Conservation (phyloP, 2,329 filamentous ascomycete species). For the Fusarium luffae region DNA sequence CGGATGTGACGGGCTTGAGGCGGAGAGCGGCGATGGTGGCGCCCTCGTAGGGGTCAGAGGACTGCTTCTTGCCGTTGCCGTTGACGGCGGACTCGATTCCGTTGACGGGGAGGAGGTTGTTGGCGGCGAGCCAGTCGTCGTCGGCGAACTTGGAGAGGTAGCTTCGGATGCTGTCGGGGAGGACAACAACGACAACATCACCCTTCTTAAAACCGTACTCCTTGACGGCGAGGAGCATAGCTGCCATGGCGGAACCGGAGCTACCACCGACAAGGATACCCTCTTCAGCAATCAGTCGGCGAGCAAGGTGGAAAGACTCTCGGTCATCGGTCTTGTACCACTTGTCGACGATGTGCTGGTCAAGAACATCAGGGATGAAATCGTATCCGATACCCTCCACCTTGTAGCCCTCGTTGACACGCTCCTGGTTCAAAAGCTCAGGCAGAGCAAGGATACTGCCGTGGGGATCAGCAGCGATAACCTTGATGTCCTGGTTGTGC, state of each 20-base stretch:
- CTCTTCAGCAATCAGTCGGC: conserved; percentile 91
- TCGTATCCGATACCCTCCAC: conserved; percentile 99
- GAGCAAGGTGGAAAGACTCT: conserved; percentile 90
- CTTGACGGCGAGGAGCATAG: conserved; percentile 79
- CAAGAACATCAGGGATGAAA: conserved; percentile 94
- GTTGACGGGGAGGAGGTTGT: conserved; percentile 81
- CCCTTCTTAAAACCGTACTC: conserved; percentile 82
- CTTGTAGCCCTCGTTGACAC: conserved; percentile 89
- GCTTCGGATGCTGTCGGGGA: conserved; percentile 96
- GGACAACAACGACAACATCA: conserved; percentile 88
- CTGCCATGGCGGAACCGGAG: conserved; percentile 90
- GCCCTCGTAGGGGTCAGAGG: conserved; percentile 76
- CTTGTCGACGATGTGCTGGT: conserved; percentile 81
- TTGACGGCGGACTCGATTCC: conserved; percentile 60
- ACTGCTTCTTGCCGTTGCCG: conserved; percentile 52
- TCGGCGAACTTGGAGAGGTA: conserved; percentile 99
- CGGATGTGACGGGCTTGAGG: conserved; percentile 92
- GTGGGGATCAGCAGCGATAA: conserved; percentile 91
- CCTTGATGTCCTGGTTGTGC: conserved; percentile 85
- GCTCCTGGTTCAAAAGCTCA: conserved; percentile 79
- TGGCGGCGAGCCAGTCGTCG: conserved; percentile 98
- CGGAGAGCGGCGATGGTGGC: conserved; percentile 86
- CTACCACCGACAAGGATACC: conserved; percentile 93
- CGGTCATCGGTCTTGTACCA: conserved; percentile 99
- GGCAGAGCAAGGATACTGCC: conserved; percentile 92